Percentiles rank a stretch among this genome's conserved stretches.
Evolutionary conservation across 768 basidiomycete genomes (phyloP).

Genomic region (Coprinellus aureogranulatus): DNA sequence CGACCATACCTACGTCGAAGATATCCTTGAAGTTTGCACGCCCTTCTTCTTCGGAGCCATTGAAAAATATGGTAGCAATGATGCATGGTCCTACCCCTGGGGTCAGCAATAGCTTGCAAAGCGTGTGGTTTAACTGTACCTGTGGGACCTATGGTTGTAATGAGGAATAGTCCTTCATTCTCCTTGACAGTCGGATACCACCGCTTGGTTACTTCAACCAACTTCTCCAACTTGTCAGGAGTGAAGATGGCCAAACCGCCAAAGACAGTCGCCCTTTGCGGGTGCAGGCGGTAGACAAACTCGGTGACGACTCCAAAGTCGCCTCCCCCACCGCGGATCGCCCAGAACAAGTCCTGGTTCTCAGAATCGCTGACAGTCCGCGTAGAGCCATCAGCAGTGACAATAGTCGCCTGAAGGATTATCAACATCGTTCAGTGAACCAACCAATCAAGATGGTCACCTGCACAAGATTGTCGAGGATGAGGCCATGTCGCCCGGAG

Average conservation of each 20-base stretch:
- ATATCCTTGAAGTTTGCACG: constrained; percentile 40
- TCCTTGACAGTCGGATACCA: constrained; percentile 39
- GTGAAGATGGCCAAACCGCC: constrained; percentile 39
- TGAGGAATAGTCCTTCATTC: constrained; percentile 35
- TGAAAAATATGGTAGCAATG: constrained; percentile 38
- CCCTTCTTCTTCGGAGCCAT: constrained; percentile 51
- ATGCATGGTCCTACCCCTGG: constrained; percentile 21
- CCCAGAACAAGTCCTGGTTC: constrained; percentile 53
- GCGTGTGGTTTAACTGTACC: background rate
- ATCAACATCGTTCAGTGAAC: no score
- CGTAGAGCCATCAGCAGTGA: constrained; percentile 42
- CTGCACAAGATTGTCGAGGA: constrained; percentile 46
- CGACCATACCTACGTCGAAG: constrained; percentile 40
- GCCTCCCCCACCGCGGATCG: constrained; percentile 49
- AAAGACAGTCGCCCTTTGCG: constrained; percentile 50
- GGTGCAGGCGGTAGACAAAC: constrained; percentile 47
- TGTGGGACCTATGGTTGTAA: background rate
- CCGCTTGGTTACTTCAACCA: constrained; percentile 29
- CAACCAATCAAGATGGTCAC: constrained; percentile 11
- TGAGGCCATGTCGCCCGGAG: constrained; percentile 41
- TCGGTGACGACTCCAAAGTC: constrained; percentile 58
- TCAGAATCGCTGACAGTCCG: constrained; percentile 34
- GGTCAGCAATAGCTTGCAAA: background rate
- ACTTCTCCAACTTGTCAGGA: constrained; percentile 23
- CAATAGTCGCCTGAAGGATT: constrained; percentile 37